Conservation (phyloP, 805 yeast genomes). For the Saturnispora halmiae region DNA sequence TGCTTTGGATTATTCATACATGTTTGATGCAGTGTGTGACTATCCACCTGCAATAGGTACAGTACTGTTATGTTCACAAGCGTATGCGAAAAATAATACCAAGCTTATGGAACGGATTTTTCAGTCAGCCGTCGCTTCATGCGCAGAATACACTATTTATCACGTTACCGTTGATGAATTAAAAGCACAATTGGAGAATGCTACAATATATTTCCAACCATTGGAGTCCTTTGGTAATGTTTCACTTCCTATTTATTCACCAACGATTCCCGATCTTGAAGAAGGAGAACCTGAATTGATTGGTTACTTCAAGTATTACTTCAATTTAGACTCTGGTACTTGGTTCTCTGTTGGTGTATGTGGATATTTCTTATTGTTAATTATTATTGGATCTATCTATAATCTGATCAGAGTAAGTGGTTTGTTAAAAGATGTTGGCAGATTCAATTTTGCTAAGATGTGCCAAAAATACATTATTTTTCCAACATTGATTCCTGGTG, state of each 20-base stretch:
- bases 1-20: slow-evolving; percentile 2
- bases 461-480: slow-evolving; percentile 28
- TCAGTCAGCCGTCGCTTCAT: slow-evolving; percentile 10
- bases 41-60: slow-evolving; percentile 18
- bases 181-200: slow-evolving; percentile 3
- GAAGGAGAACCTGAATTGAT: neutral
- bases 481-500: slow-evolving; percentile 30
- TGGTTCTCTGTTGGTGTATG: slow-evolving; percentile 30
- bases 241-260: slow-evolving; percentile 11
- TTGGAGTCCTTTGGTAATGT: slow-evolving; percentile 6
- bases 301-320: slow-evolving; percentile 15
- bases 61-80: slow-evolving; percentile 12
- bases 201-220: slow-evolving; percentile 9
- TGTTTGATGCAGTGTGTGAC: slow-evolving; percentile 10
- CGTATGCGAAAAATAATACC: slow-evolving; percentile 2
- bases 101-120: neutral
- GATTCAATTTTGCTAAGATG: slow-evolving; percentile 3
- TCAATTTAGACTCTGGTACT: slow-evolving; percentile 22
- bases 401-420: slow-evolving; percentile 26
- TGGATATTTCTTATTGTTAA: slow-evolving; percentile 32
- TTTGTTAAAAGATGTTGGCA: slow-evolving; percentile 22
- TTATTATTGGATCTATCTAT: slow-evolving; percentile 28
- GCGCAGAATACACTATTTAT: slow-evolving; percentile 15
- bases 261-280: slow-evolving; percentile 13
- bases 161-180: slow-evolving; percentile 18